phyloP scores from a whole-genome alignment of 1,284 basidiomycete genomes.

The Pseudomicrostroma phylloplanum region DNA sequence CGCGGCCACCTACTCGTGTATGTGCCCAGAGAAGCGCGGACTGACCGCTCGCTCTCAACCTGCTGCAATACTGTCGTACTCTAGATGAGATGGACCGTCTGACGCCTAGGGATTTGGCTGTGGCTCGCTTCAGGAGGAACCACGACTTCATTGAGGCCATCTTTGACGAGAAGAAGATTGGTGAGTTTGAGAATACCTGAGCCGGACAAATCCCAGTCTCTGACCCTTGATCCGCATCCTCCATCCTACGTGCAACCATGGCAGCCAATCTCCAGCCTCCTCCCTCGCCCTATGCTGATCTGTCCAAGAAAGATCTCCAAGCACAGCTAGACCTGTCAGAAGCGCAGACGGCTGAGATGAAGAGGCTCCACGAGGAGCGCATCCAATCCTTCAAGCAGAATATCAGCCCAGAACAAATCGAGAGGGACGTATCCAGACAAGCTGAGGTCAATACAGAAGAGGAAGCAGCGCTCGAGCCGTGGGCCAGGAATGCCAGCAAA shows the following conservation, averaged over 20 bases:
- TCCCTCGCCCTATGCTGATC: not conserved
- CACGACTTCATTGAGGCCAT: conserved; percentile 43
- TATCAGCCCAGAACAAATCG: not conserved
- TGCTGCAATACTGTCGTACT: not conserved
- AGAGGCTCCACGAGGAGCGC: not conserved
- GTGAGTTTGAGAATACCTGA: conserved; percentile 10
- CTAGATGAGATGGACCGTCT: conserved; percentile 42
- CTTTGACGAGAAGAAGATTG: conserved; percentile 41
- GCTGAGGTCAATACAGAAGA: not conserved
- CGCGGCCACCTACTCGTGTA: not conserved
- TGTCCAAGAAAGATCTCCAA: not conserved
- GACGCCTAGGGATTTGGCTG: conserved; percentile 38
- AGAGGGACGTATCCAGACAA: not conserved
- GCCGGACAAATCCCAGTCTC: not conserved
- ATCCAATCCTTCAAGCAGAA: not conserved
- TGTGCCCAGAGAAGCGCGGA: not conserved
- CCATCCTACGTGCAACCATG: not conserved
- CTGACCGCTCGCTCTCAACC: not conserved
- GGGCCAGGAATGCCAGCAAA: not conserved
- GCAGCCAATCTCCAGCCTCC: conserved; percentile 2
- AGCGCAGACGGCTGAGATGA: not conserved
- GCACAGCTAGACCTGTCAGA: not conserved
- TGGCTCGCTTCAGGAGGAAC: conserved; percentile 41
- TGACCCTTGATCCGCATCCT: not conserved
- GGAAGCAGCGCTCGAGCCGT: not conserved